Base-by-base conservation (phyloP, 441 rosid genomes). In the Gossypium trilobum region DNA sequence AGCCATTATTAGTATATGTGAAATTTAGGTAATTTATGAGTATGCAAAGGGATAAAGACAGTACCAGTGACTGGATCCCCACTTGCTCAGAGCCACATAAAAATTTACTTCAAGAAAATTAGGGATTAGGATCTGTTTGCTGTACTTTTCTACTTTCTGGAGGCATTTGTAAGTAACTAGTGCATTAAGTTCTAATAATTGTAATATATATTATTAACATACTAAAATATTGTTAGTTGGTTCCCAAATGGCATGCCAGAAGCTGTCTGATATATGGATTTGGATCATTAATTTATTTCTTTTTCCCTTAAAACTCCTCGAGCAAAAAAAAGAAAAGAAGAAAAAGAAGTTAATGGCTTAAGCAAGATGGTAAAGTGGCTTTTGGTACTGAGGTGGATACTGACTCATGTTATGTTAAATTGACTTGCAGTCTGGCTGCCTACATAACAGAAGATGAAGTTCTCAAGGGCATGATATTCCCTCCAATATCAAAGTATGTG, bases 401-500 rank as follows among this genome's bases (percentile, higher is more conserved):
- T 78, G 46, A 62, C 52, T 64, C 42, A 11, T 61, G 66, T 77
- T 64, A 70, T 46, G 31, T 70, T 68, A 54, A 52, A 51, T 59
- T 75, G 74, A 39, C 74, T 52, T 82, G 70, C 93, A 92, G 99
- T 85, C 82, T 95, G 68, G 99, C 96, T 64, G 91, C 86, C 62
- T 95, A 90, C 85, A 95, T 95, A 91, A 88, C 88, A 11, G 98
- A 95, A 72, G 98, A 88, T 65, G 98, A 95, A 88, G 98, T 95
- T 71, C 78, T 79, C 17, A 74, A 84, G 39, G 98, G 99, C 74
- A 82, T 89, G 25, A 89, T 95, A 78, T 92, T 77, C 80, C 99
- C 98, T 75, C 87, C 90, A 73, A 88, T 87, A 73, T 92, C 99
- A 64, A 91, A 96, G 98, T 95, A 84, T 54, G 36, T 27, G 31